Percentiles rank a stretch among this genome's conserved stretches.
phyloP scores from a whole-genome alignment of 371 early-diverging fungal genomes.

The Mucor velutinosus region DNA sequence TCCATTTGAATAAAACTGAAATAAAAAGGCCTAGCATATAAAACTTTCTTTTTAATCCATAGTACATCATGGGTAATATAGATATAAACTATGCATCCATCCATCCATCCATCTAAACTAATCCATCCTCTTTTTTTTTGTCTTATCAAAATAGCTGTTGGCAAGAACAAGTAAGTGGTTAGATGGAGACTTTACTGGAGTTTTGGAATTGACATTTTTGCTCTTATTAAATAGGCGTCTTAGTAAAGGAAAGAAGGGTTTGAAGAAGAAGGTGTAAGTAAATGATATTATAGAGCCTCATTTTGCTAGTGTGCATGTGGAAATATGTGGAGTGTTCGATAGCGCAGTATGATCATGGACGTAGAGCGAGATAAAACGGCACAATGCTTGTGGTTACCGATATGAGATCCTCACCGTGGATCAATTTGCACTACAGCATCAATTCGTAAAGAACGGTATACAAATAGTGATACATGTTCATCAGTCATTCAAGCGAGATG shows the following conservation, averaged over 20 bases:
- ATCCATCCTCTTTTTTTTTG: neutral
- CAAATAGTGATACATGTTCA: neutral
- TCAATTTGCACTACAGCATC: neutral
- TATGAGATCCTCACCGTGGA: neutral
- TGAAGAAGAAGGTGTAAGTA: constrained; percentile 96
- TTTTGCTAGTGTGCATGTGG: neutral
- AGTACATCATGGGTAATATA: constrained; percentile 28
- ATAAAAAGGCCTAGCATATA: constrained; percentile 9
- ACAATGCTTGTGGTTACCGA: neutral
- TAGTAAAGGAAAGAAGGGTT: constrained; percentile 95
- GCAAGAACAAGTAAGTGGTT: constrained; percentile 81
- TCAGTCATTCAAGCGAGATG: neutral
- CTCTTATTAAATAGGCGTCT: constrained; percentile 62
- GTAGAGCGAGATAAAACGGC: no score
- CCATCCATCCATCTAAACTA: constrained; percentile 20
- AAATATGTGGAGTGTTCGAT: neutral
- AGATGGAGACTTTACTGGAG: neutral
- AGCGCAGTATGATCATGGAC: neutral
- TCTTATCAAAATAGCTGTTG: constrained; percentile 68
- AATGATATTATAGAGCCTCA: neutral
- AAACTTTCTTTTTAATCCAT: constrained; percentile 28
- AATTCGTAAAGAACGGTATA: neutral
- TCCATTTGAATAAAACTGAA: neutral
- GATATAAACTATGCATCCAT: neutral
- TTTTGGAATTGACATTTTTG: neutral